These are phyloP conservation scores for Pseudotsuga menziesii DNA, from an alignment of 75 land plant species.

Conservation along the genomic window DNA sequence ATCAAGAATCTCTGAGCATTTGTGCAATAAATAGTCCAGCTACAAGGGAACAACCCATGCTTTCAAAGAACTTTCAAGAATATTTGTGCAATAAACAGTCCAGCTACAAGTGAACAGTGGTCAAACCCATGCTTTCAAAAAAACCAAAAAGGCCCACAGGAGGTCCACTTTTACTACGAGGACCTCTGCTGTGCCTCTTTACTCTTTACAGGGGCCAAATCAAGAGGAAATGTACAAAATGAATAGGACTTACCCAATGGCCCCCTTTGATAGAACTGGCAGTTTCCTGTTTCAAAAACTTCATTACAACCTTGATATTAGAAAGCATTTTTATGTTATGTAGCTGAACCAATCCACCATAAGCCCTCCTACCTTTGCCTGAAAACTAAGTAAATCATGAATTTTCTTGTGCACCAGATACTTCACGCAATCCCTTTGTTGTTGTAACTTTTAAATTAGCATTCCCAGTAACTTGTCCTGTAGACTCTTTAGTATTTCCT, in stretches of 20 bases:
- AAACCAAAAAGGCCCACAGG: neutral
- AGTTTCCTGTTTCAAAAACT: neutral
- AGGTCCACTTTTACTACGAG: neutral
- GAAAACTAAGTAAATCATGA: neutral
- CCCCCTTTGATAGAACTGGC: neutral
- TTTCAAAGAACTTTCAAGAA: too few relatives aligned
- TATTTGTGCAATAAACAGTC: neutral
- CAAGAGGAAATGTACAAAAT: neutral
- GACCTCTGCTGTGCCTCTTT: neutral
- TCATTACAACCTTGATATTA: neutral
- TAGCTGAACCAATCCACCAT: neutral
- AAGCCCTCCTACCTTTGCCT: neutral
- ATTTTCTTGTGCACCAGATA: neutral
- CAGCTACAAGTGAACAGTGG: neutral
- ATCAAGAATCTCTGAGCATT: too few relatives aligned
- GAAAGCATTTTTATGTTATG: neutral
- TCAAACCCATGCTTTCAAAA: neutral
- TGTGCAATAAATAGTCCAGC: too few relatives aligned
- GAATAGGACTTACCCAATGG: neutral
- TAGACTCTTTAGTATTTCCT: constrained; percentile 29
- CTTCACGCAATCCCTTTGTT: constrained; percentile 7
- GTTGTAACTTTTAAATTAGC: neutral
- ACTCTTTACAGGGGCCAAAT: neutral
- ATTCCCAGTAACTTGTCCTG: constrained; percentile 17
- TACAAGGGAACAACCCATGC: too few relatives aligned